Base-by-base conservation (phyloP, 345 rosid genomes). In the Triadica sebifera region DNA sequence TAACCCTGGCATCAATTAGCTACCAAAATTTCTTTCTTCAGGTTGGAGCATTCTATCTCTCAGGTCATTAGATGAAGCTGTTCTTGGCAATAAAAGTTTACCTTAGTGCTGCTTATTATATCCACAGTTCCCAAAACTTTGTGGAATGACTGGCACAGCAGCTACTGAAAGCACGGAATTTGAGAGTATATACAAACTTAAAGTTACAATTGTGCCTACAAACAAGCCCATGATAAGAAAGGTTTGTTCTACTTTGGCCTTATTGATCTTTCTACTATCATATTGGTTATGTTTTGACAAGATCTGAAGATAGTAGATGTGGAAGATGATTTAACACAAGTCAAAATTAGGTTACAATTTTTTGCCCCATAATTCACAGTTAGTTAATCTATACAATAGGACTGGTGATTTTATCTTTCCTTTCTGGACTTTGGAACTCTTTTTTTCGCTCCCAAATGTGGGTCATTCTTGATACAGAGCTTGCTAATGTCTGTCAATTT, bases 131-230 rank as follows among this genome's bases (percentile, higher is more conserved):
- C 97, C 97, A 25, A 94, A 88, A 88, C 97, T 92, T 76, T 94
- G 98, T 72, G 98, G 97, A 70, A 94, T 94, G 98, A 94, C 98
- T 82, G 98, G 98, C 58, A 94, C 98, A 75, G 98, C 98, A 24
- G 90, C 98, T 2, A 94, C 98, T 41, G 98, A 94, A 84, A 86
- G 91, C 83, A 87, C 97, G 39, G 98, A 94, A 86, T 94, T 94
- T 83, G 97, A 90, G 86, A 94, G 97, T 88, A 94, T 94, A 81
- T 94, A 92, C 91, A 94, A 92, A 83, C 93, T 94, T 65, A 92
- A 92, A 88, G 95, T 90, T 80, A 92, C 97, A 69, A 88, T 94
- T 79, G 97, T 94, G 64, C 98, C 98, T 37, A 94, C 97, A 70
- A 94, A 94, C 86, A 94, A 90, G 86, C 88, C 97, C 49, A 94